Base-by-base conservation (phyloP, 2,329 filamentous ascomycete species). In the Xylaria sp. region DNA sequence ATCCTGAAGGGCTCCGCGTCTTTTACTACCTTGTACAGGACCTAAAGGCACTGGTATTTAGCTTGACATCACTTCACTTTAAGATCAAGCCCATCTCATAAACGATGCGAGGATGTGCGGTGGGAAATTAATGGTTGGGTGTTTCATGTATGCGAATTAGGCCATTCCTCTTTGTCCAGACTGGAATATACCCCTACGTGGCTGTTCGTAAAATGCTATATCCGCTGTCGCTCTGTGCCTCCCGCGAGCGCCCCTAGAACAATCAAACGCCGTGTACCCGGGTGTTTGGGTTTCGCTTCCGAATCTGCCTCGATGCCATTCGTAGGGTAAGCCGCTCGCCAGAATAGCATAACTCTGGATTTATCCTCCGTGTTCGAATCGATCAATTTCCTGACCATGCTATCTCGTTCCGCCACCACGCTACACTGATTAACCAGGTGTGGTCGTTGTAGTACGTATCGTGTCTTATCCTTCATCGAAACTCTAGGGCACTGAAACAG, bases 21-120 rank as follows among this genome's bases (percentile, higher is more conserved):
- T 99, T 99, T 81, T 99, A 99, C 84, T 99, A 99, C 78, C 90
- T 99, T 8, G 95, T 98, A 5, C 96, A 99, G 78, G 96, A 99
- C 78, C 83, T 99, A 30, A 99, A 98, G 83, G 96, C 96, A 0
- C 85, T 99, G 43, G 93, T 99, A 3, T 99, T 99, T 81, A 97
- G 95, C 62, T 82, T 99, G 72, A 99, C 98, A 76, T 93, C 93
- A 2, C 86, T 99, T 71, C 96, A 99, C 83, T 99, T 99, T 86
- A 99, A 99, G 91, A 93, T 93, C 80, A 93, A 93, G 83, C 90
- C 90, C 2, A 93, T 93, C 73, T 92, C 76, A 45, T 79, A 66
- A 73, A 41, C 15, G 15, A 20, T n/a, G 20, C 8, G 23, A 36
- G 55, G 39, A 53, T 53, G 48, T 32, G 36, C 12, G 60, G 65